A percentile compares a stretch with the other conserved stretches of the same genome.
These are phyloP conservation scores for Yarrowia sp. DNA, from an alignment of 805 yeast genomes.

Conservation along the genomic window DNA sequence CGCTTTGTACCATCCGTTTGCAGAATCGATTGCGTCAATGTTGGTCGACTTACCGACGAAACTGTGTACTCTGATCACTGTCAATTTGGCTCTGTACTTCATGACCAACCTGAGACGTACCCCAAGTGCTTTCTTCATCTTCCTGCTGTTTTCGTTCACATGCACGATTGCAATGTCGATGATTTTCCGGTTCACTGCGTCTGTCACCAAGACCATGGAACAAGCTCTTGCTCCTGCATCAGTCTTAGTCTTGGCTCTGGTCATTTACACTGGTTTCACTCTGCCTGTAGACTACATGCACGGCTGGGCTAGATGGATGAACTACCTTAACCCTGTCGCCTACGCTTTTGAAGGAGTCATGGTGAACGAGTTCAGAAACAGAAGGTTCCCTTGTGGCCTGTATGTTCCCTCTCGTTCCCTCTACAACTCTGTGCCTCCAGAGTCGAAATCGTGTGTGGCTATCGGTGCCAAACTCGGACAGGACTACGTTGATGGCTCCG, in stretches of 20 bases:
- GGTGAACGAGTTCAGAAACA: constrained; percentile 47
- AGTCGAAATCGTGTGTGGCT: constrained; percentile 51
- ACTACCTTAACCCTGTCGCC: constrained; percentile 47
- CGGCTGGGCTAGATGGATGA: constrained; percentile 54
- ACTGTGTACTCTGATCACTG: constrained; percentile 44
- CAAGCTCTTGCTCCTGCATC: constrained; percentile 49
- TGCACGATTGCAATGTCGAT: constrained; percentile 57
- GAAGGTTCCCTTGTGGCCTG: constrained; percentile 40
- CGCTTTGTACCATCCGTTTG: constrained; percentile 59
- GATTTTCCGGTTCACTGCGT: constrained; percentile 46
- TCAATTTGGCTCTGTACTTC: constrained; percentile 53
- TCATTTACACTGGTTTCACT: constrained; percentile 48
- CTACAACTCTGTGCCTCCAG: constrained; percentile 39
- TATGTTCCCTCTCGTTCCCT: constrained; percentile 48
- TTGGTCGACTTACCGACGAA: constrained; percentile 59
- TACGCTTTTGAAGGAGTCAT: constrained; percentile 49
- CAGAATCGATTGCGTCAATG: constrained; percentile 63
- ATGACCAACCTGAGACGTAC: constrained; percentile 52
- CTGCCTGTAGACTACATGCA: constrained; percentile 47
- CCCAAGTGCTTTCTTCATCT: constrained; percentile 57
- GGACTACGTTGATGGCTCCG: constrained; percentile 51
- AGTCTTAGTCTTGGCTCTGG: constrained; percentile 43
- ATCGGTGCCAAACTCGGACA: constrained; percentile 58
- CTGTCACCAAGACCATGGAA: constrained; percentile 41
- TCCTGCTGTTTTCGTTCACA: constrained; percentile 44